These are phyloP conservation scores for Bathelium albidoporum DNA, from an alignment of 495 filamentous ascomycete species.

Conservation along the genomic window DNA sequence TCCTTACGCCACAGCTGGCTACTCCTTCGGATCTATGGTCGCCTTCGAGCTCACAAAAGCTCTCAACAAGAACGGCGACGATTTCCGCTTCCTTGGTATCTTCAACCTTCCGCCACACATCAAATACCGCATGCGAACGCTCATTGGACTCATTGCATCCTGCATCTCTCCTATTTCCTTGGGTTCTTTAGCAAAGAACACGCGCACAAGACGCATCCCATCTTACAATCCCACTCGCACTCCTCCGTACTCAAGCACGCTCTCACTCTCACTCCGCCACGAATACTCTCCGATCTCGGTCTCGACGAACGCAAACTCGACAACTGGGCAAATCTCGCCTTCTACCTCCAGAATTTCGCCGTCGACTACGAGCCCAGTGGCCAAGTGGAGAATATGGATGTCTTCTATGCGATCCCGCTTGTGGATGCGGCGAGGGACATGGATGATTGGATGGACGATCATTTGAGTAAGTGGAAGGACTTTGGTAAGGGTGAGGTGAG, in stretches of 20 bases:
- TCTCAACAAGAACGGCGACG: not conserved
- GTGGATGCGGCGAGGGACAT: not conserved
- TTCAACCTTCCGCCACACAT: not conserved
- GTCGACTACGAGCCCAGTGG: not conserved
- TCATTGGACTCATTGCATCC: not conserved
- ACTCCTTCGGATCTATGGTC: not conserved
- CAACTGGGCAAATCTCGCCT: not conserved
- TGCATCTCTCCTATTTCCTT: not conserved
- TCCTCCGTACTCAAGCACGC: not conserved
- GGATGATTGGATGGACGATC: not conserved
- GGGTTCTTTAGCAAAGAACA: not conserved
- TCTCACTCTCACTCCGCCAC: not conserved
- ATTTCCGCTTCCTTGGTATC: not conserved
- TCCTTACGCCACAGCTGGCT: not conserved
- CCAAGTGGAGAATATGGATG: not conserved
- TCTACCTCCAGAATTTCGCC: not conserved
- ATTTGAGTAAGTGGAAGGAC: not conserved
- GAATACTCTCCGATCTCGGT: not conserved
- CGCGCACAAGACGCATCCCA: not conserved
- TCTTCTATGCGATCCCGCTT: not conserved
- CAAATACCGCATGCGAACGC: not conserved
- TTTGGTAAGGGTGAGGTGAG: not conserved
- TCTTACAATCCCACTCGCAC: not conserved
- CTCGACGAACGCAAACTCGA: not conserved
- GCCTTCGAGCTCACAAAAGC: not conserved